Percentiles rank a stretch among this genome's conserved stretches.
Conservation (phyloP, 139 green algal species). For the Micractinium sp. region DNA sequence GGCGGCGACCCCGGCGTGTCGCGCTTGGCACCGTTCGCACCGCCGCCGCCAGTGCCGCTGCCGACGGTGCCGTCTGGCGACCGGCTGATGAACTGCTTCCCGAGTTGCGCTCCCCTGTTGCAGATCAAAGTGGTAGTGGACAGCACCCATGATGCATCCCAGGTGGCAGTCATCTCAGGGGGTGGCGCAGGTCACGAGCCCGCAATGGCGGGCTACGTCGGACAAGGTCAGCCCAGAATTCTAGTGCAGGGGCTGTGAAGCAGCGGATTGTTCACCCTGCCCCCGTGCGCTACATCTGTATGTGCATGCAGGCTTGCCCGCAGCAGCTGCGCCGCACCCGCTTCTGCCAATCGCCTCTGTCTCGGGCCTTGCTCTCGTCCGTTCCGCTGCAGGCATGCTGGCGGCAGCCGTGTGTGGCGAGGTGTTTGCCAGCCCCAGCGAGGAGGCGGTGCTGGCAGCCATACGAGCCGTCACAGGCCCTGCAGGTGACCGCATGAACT, state of each 20-base stretch:
- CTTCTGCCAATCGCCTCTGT: background rate
- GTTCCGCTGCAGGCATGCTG: conserved; percentile 73
- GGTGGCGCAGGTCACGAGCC: conserved; percentile 92
- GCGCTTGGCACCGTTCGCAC: background rate
- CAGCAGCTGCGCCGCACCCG: background rate
- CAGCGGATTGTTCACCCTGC: background rate
- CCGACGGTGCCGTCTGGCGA: background rate
- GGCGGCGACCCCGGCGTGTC: background rate
- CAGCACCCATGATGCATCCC: conserved; percentile 21
- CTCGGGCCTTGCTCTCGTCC: background rate
- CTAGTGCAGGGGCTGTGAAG: background rate
- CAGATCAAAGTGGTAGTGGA: conserved; percentile 65
- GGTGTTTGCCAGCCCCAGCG: conserved; percentile 84
- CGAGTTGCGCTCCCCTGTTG: background rate
- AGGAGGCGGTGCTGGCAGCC: conserved; percentile 81
- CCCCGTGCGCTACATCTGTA: background rate
- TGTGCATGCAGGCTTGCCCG: background rate
- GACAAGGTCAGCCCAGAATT: conserved; percentile 20
- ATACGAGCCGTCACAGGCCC: conserved; percentile 69
- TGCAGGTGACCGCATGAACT: background rate
- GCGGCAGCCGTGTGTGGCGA: conserved; percentile 90
- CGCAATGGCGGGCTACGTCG: conserved; percentile 82
- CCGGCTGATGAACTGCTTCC: too few species aligned
- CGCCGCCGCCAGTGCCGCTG: background rate
- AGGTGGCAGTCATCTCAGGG: conserved; percentile 73